Base-by-base conservation (phyloP, 805 yeast species). In the Scheffersomyces stipitis region DNA sequence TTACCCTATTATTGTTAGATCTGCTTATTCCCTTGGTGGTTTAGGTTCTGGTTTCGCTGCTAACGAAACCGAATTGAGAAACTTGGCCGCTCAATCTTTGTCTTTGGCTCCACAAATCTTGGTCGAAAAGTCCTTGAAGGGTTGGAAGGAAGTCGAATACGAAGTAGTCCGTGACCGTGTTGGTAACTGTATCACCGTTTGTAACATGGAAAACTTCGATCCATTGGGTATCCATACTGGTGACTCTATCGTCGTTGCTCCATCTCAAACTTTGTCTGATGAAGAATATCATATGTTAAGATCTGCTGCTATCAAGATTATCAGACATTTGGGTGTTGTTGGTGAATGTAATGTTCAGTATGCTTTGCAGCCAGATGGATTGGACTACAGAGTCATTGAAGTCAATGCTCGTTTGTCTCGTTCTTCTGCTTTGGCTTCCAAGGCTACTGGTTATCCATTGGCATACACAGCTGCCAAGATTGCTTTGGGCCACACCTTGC, bases 331-430 rank as follows among this genome's bases (percentile, higher is more conserved):
- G 59, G 99, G 99, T 62, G 99, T 91, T 48, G 96, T 91, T 52
- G 99, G 99, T 66, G 99, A 91, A 71, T 91, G 99, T 79, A 91
- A 91, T 64, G 96, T 91, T 45, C 99, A 91, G 68, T 91, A 91
- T 60, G 95, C 97, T 36, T 76, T 91, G 50, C 95, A 90, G 61
- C 96, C 99, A 30, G 93, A 89, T 65, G 95, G 96, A 23, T 78
- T 87, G 52, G 98, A 91, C 58, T 91, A 85, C 75, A 81, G 98
- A 62, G 96, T 91, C 45, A 93, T 91, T 56, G 99, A 91, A 69
- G 99, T 91, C 46, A 91, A 91, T 60, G 99, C 99, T 30, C 83
- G 99, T 66, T 76, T 91, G 53, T 90, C 97, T 28, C 82, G 99
- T 60, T 93, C 98, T 20, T 90, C 97, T 24, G 99, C 99, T 30